Base-by-base conservation (phyloP, 352 stramenopile species). In the Phytopythium aichiense region DNA sequence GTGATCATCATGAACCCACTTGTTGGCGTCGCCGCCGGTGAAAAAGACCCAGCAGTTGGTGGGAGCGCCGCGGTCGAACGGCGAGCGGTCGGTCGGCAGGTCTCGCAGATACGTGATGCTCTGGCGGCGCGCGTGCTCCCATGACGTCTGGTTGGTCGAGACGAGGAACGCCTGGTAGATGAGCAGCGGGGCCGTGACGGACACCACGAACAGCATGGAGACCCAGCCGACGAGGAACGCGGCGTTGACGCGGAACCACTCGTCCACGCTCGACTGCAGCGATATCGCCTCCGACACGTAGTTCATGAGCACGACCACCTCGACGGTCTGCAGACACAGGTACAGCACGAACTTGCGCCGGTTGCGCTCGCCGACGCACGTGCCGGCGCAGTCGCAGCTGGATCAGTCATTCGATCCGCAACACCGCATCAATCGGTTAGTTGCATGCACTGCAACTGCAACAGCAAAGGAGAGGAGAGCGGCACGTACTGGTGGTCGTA, bases 301-400 rank as follows among this genome's bases (percentile, higher is more conserved):
- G 43, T 72, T 66, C 16, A 91, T 77, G 57, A 84, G 74, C 54
- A 72, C 53, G 3, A 75, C 60, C 18, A 59, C 71, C 54, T 93
- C 84, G 11, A 88, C 22, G 40, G 70, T 69, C 63, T 93, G 81
- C 22, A 84, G 61, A 25, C 79, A 71, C 40, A 93, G 66, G 58
- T 87, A 93, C 20, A 85, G 43, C 37, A 91, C 63, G 58, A 93
- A 93, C 31, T 72, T 37, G 50, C 78, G 80, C 50, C 78, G 84
- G 61, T 93, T 93, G 61, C 73, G 71, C 49, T 88, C 71, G 28
- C 84, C 84, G 13, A 93, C 73, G 55, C 84, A 93, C 33, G 80
- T 88, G 53, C 84, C 84, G 1, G 85, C 84, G 45, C 84, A 93
- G 58, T 91, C 84, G 37, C 84, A 93, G 63, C 84, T 92, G 58